phyloP scores from a whole-genome alignment of 2,329 filamentous ascomycete species.

The Microdochium trichocladiopsis region DNA sequence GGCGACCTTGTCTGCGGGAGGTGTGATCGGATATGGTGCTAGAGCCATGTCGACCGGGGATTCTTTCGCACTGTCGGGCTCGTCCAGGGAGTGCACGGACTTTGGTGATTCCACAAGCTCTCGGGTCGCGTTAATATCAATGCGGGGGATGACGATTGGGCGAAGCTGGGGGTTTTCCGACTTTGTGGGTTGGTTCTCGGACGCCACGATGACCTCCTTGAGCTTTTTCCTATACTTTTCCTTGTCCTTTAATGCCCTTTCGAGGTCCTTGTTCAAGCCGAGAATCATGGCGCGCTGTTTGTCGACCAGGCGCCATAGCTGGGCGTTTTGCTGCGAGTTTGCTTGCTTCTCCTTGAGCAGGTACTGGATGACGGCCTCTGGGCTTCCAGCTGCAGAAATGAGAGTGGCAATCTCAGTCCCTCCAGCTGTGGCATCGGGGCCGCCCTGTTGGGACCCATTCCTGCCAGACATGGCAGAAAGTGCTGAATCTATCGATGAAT shows the following conservation, averaged over 20 bases:
- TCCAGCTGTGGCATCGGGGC: constrained; percentile 50
- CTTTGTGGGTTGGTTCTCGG: constrained; percentile 9
- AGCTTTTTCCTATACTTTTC: constrained; percentile 87
- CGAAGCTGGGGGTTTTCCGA: constrained; percentile 3
- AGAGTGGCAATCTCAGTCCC: constrained; percentile 71
- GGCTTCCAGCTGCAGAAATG: constrained; percentile 77
- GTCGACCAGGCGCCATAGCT: constrained; percentile 92
- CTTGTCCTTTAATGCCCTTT: constrained; percentile 86
- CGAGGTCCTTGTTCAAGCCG: constrained; percentile 89
- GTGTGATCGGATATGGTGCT: constrained; percentile 59
- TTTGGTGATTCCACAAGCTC: constrained; percentile 38
- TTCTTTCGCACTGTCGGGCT: constrained; percentile 35
- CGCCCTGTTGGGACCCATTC: constrained; percentile 48
- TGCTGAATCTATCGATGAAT: constrained; percentile 88
- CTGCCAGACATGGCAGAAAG: constrained; percentile 68
- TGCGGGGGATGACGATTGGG: constrained; percentile 11
- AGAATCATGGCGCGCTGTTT: constrained; percentile 93
- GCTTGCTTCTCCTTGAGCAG: constrained; percentile 88
- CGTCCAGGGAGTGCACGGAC: constrained; percentile 30
- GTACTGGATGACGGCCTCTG: constrained; percentile 83
- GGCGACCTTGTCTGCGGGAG: constrained; percentile 45
- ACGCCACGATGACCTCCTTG: constrained; percentile 58
- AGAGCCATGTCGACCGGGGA: constrained; percentile 54
- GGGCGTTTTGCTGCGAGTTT: constrained; percentile 80
- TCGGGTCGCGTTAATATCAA: constrained; percentile 18